Evolutionary conservation across 2,329 filamentous ascomycete genomes (phyloP).

Genomic region (Neopestalotiopsis clavispora): DNA sequence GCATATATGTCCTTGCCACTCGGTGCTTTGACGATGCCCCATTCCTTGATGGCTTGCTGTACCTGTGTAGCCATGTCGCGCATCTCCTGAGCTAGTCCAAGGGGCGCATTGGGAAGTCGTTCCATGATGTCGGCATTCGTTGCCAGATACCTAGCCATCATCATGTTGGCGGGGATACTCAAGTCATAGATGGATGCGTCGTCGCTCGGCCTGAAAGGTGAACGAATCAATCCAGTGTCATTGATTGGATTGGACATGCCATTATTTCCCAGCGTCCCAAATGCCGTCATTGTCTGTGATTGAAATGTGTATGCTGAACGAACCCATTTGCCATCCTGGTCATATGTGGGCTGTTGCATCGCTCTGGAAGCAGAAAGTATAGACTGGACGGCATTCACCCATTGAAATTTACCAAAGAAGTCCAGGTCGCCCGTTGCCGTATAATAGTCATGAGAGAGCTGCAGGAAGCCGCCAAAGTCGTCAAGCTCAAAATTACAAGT

Average conservation of each 20-base stretch:
- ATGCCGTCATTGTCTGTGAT: constrained; percentile 67
- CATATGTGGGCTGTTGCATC: constrained; percentile 71
- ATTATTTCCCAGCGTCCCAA: constrained; percentile 71
- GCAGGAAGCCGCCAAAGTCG: constrained; percentile 77
- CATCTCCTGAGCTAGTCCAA: constrained; percentile 51
- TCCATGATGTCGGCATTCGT: constrained; percentile 42
- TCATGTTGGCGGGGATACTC: constrained; percentile 80
- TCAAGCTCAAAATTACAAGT: constrained; percentile 89
- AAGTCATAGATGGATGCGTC: constrained; percentile 79
- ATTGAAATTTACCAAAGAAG: constrained; percentile 72
- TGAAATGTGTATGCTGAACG: constrained; percentile 70
- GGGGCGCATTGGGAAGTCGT: constrained; percentile 36
- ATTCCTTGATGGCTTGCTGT: constrained; percentile 65
- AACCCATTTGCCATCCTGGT: constrained; percentile 57
- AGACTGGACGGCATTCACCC: constrained; percentile 69
- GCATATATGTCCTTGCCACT: constrained; percentile 68
- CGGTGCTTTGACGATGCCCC: constrained; percentile 57
- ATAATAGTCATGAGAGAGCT: constrained; percentile 74
- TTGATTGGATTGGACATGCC: constrained; percentile 76
- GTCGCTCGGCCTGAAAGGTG: constrained; percentile 79
- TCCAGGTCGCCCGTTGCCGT: constrained; percentile 67
- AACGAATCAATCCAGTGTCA: constrained; percentile 73
- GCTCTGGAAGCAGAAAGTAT: constrained; percentile 63
- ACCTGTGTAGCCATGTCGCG: constrained; percentile 61
- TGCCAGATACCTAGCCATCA: constrained; percentile 62